Base-by-base conservation (phyloP, 2,329 filamentous ascomycete species). In the Ambrosiella beaveri region DNA sequence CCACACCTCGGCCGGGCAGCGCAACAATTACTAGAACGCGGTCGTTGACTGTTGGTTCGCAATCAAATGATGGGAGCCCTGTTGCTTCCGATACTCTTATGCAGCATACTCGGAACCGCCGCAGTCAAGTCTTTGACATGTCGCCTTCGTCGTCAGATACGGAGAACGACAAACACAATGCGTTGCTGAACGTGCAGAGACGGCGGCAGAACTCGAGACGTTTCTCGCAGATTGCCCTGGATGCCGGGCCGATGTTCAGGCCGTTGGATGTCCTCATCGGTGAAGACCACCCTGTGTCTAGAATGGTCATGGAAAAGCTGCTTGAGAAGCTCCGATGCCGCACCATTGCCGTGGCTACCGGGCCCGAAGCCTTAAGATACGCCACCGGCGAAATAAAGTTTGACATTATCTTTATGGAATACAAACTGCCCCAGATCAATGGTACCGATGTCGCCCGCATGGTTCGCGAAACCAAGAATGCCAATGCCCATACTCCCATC, bases 141-240 rank as follows among this genome's bases (percentile, higher is more conserved):
- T 98, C 93, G 1, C 93, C 93, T 2, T 97, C 93, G 0, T 97
- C 91, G 0, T 98, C 93, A 0, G 93, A 98, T 66, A 98, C 95
- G 61, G 93, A 98, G 70, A 89, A 94, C 54, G 86, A 91, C 50
- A 88, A 94, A 65, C 86, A 90, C 7, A 95, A 90, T 67, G 89
- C 86, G 1, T 75, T 97, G 9, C 77, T 98, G 49, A 87, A 94
- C 56, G 91, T 98, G 3, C 93, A 98, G 67, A 79, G 91, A 40
- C 84, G 91, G 8, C 82, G 93, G n/a, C 91, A 97, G 68, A 96
- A 90, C 68, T 95, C 91, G n/a, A 79, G 93, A 17, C 82, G 93
- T 54, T 79, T 97, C 66, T 98, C 93, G 0, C 89, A 95, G 65
- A 90, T 97, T 65, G 90, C 84, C 55, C 75, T 95, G 41, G 79